Evolutionary conservation across 129 eudicot genomes (phyloP), one percentile per base, ranked within the genome.

Genomic region (Arctium lappa): DNA sequence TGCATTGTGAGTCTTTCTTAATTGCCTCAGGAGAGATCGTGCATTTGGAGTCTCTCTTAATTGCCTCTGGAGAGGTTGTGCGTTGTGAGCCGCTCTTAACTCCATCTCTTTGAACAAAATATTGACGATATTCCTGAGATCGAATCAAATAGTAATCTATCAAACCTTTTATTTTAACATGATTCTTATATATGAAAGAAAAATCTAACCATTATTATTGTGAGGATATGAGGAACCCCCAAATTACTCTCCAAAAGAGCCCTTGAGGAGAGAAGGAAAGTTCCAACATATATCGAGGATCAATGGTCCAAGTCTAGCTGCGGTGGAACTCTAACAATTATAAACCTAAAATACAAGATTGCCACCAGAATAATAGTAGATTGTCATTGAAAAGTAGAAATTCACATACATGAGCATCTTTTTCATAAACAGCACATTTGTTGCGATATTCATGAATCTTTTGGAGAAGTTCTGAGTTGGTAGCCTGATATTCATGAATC

Each of bases 401-500:
- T 31, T 68, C 72, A 83, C 88, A 46, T 88, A 96, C 99, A 60
- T 87, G 85, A 84, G 73, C 34, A 72, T 86, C 80, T 34, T 86
- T 82, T 70, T 86, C 93, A 73, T 22, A n/a, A 70, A 12, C 83
- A 80, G 85, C 37, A 42, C 88, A 68, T 81, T 89, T 88, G 74
- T 73, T 89, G 70, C 89, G 97, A 69, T 85, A 89, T 74, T 80
- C 88, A 77, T 84, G 88, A 31, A 92, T 91, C 81, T 92, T 90
- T 4, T 91, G 90, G 48, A 85, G 86, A 48, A 92, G 92, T 83
- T 92, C 89, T 85, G 87, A 92, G 79, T 92, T 92, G 73, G 89
- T 90, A 42, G 91, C 86, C 86, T 88, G 68, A n/a, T n/a, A 60
- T 60, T 60, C 68, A n/a, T 72, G 40, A 56, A 56, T 38, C 46